Evolutionary conservation across 495 filamentous ascomycete genomes (phyloP).

Genomic region (Astrocystis sublimbata): DNA sequence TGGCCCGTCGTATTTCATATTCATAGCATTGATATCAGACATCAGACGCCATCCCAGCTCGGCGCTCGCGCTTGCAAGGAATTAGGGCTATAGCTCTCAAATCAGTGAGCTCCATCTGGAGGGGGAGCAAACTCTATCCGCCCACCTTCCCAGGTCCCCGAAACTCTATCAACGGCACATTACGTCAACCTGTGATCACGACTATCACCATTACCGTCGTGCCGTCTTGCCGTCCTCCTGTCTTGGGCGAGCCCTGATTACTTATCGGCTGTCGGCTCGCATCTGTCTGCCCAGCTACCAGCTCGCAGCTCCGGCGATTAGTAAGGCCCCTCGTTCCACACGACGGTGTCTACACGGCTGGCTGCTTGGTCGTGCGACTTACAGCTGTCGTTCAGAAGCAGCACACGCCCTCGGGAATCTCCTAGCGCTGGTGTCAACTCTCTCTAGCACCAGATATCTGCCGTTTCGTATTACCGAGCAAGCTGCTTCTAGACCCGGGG

Average conservation of each 20-base stretch:
- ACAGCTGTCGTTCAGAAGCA: background rate
- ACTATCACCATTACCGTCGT: background rate
- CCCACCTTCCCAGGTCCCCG: background rate
- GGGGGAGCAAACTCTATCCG: background rate
- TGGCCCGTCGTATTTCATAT: background rate
- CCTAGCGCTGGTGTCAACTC: background rate
- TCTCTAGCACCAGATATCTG: background rate
- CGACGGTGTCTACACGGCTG: background rate
- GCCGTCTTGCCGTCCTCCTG: too few relatives aligned
- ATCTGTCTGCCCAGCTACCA: background rate
- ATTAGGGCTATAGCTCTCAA: background rate
- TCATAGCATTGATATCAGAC: background rate
- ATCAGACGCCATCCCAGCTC: background rate
- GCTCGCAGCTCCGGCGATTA: background rate
- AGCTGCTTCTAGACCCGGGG: background rate
- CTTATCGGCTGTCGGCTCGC: background rate
- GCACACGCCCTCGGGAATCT: background rate
- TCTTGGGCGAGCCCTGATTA: background rate
- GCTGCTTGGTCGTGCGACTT: background rate
- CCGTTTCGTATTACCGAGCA: background rate
- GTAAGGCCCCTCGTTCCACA: background rate
- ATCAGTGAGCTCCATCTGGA: background rate
- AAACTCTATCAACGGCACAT: constrained; percentile 1
- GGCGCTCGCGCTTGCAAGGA: background rate
- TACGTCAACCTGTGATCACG: constrained; percentile 16